Conservation (phyloP, 768 basidiomycete species). For the Obba rivulosa region DNA sequence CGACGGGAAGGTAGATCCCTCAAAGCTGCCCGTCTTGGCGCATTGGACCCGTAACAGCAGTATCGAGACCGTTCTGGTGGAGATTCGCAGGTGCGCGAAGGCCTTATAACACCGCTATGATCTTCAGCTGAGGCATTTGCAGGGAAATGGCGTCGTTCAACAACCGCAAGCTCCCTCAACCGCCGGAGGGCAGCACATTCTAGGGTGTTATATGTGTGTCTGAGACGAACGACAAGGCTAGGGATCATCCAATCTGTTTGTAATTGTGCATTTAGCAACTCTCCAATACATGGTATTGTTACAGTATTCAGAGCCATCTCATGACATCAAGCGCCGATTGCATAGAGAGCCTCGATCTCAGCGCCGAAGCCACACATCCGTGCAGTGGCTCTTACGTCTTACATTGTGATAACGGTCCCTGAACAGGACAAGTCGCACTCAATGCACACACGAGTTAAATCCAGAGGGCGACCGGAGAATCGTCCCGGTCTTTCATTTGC, state of each 20-base stretch:
- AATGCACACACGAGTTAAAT: too few species aligned
- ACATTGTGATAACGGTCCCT: too few species aligned
- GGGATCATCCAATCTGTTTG: conserved; percentile 8
- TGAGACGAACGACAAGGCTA: background rate
- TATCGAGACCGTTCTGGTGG: conserved; percentile 88
- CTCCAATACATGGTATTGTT: conserved; percentile 5
- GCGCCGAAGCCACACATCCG: too few species aligned
- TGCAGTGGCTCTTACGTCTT: too few species aligned
- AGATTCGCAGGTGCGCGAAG: conserved; percentile 76
- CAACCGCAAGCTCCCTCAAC: conserved; percentile 94
- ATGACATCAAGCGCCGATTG: background rate
- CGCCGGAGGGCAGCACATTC: conserved; percentile 80
- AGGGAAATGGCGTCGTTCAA: conserved; percentile 94
- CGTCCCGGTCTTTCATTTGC: too few species aligned
- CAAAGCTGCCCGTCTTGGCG: conserved; percentile 65
- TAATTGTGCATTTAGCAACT: conserved; percentile 16
- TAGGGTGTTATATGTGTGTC: conserved; percentile 18
- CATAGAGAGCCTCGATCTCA: too few species aligned
- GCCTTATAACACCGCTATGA: background rate
- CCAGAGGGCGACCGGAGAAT: too few species aligned
- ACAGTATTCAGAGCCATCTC: background rate
- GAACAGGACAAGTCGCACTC: too few species aligned
- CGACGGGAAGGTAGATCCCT: conserved; percentile 73
- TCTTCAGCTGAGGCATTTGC: background rate
- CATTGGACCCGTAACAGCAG: conserved; percentile 74